Base-by-base conservation (phyloP, 108 stramenopile genomes). In the Schizochytrium sp. region DNA sequence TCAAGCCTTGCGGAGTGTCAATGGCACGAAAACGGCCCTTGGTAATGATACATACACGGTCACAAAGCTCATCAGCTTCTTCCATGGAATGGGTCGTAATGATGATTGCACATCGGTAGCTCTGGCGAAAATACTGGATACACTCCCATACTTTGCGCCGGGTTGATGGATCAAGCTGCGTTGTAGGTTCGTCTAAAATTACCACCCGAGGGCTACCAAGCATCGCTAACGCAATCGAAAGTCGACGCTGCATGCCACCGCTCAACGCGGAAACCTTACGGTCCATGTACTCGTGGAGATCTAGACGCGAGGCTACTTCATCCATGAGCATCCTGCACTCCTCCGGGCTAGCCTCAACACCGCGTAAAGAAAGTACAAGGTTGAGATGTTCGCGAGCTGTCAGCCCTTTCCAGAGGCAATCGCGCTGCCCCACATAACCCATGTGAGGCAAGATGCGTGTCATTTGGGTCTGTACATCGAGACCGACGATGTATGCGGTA, bases 1-100 rank as follows among this genome's bases (percentile, higher is more conserved):
- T 93, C 57, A 94, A 89, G 56, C 92, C 91, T 53, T 94, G 93
- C 13, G 72, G 73, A 10, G 90, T 87, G 61, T 93, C 94, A 12
- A 94, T 47, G 50, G 93, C 93, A 38, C 91, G 89, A 28, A 94
- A 38, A 38, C 89, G 87, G 17, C 93, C 93, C 4, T 90, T 72
- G 58, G 88, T 90, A 88, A 94, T 92, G 41, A 94, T 92, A 56
- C 91, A 94, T 4, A 94, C 91, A 15, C 94, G 89, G 69, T 50
- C 61, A 61, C 94, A 94, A 46, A 94, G 89, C 5, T 92, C 93
- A 44, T 94, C 94, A 28, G 91, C 92, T 87, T 94, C 94, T n/a
- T 94, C 93, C 94, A 94, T 94, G 45, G 88, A 76, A 90, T 94
- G 94, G 38, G 94, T 93, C 49, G 94, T 94, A 7, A 94, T 88